Base-by-base conservation (phyloP, 2,329 filamentous ascomycete genomes). In the Diaporthe capsici region DNA sequence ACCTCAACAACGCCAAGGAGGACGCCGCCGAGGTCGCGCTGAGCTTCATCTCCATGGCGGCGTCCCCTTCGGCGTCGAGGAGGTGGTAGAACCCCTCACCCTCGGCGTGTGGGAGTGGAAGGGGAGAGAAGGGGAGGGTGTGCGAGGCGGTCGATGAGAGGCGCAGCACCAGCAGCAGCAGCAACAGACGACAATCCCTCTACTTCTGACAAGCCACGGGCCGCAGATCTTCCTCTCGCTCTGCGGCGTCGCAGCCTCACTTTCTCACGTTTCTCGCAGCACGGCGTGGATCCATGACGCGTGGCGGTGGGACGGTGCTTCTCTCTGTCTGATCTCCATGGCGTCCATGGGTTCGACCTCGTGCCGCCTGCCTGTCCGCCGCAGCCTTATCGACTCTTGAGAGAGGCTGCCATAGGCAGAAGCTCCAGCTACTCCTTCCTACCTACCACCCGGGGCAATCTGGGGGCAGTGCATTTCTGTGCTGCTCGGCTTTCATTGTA, bases 11-110 rank as follows among this genome's bases (percentile, higher is more conserved):
- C 81, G 95, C 95, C 75, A 93, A 92, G 85, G 95, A 98, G 84
- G 95, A 98, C 83, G 95, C 95, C n/a, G 95, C 95, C 78, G 95
- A 98, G 85, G 90, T 94, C 77, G 95, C 95, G 37, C 84, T 94
- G 76, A 90, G 88, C 81, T 90, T 88, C 84, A 84, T 94, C 73
- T 70, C 76, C 61, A 55, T 57, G 42, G 65, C 85, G 79, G 79
- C 76, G 74, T 83, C 82, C 68, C 85, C 83, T 75, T 87, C 86
- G 28, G 85, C 86, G 10, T 81, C 84, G 31, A 84, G 85, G 65
- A 55, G 65, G 65, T 70, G 65, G 65, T 70, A 70, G 25, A 39
- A 4, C 13, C 1, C 39, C n/a, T 4, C 15, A 15, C 20, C 5
- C 13, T 4, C 5, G 28, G 2, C 28, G 39, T 47, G 60, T 12